A percentile compares a stretch with the other conserved stretches of the same genome.
Evolutionary conservation across 768 basidiomycete species (phyloP).

Genomic region (Suillus bovinus): DNA sequence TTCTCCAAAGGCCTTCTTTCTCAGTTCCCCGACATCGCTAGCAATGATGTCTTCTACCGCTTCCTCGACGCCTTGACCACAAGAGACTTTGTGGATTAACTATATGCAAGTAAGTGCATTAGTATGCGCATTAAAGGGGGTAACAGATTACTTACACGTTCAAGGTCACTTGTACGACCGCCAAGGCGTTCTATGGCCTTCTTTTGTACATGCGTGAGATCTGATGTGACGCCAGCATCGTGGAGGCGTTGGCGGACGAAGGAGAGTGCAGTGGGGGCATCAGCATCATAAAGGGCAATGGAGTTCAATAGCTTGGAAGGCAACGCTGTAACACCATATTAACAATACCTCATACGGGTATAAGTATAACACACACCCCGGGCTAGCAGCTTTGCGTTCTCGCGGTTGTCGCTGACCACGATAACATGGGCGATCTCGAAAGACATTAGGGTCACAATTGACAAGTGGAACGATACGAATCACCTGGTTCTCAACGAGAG

Average conservation of each 20-base stretch:
- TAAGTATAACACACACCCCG: constrained; percentile 50
- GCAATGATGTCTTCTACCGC: constrained; percentile 90
- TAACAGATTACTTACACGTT: constrained; percentile 54
- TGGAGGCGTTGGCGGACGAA: constrained; percentile 81
- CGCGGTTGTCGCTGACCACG: constrained; percentile 86
- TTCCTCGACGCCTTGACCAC: constrained; percentile 67
- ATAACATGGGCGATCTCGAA: constrained; percentile 86
- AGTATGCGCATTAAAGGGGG: neutral
- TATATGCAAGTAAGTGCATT: constrained; percentile 27
- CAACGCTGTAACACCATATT: constrained; percentile 32
- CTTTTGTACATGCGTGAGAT: constrained; percentile 57
- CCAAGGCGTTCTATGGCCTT: constrained; percentile 74
- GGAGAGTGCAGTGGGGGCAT: constrained; percentile 71
- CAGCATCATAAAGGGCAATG: constrained; percentile 85
- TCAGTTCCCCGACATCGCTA: constrained; percentile 76
- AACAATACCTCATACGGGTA: neutral
- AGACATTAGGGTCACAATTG: neutral
- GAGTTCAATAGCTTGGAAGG: constrained; percentile 80
- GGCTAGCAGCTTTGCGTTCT: constrained; percentile 81
- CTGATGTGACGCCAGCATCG: constrained; percentile 51
- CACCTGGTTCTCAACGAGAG: constrained; percentile 79
- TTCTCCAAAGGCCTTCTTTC: constrained; percentile 93
- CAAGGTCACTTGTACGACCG: constrained; percentile 88
- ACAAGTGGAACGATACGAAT: neutral
- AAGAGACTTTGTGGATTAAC: constrained; percentile 85